A percentile compares a stretch with the other conserved stretches of the same genome.
phyloP scores from a whole-genome alignment of 257 asterid species.

The Voacanga thouarsii region DNA sequence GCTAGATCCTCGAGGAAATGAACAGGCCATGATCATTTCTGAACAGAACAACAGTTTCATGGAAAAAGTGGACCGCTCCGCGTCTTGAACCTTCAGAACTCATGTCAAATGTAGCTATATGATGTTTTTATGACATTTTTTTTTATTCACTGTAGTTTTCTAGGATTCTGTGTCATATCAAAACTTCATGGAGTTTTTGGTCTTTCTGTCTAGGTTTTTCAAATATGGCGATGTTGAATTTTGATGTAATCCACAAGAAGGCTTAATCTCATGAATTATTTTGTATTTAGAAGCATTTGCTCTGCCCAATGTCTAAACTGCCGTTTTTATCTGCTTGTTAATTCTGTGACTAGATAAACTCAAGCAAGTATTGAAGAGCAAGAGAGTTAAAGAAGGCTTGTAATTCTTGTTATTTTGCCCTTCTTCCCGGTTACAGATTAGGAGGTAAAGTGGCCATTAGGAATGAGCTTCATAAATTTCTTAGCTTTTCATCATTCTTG shows the following conservation, averaged over 20 bases:
- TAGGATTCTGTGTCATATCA: not conserved
- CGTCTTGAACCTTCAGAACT: not conserved
- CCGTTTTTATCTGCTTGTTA: not conserved
- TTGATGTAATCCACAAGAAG: not conserved
- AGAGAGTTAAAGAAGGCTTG: too few species aligned
- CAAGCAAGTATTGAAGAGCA: too few species aligned
- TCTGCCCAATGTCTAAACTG: not conserved
- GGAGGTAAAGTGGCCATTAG: too few species aligned
- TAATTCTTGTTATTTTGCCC: too few species aligned
- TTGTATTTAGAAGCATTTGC: not conserved
- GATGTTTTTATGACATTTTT: not conserved
- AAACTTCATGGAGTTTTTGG: not conserved
- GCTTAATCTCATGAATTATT: not conserved
- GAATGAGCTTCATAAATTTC: too few species aligned
- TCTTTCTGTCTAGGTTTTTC: not conserved
- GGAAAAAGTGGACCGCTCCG: not conserved
- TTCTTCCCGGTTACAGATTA: too few species aligned
- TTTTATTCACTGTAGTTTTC: not conserved
- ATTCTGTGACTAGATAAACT: too few species aligned
- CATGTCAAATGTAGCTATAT: not conserved
- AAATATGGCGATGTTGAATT: not conserved
- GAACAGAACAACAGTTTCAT: not conserved
- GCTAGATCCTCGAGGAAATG: slow-evolving; percentile 16
- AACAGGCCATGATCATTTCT: not conserved
- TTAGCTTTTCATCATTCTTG: too few species aligned